Evolutionary conservation across 495 filamentous ascomycete genomes (phyloP), one percentile per base, ranked within the genome.

Genomic region (Aspergillus ellipticus): DNA sequence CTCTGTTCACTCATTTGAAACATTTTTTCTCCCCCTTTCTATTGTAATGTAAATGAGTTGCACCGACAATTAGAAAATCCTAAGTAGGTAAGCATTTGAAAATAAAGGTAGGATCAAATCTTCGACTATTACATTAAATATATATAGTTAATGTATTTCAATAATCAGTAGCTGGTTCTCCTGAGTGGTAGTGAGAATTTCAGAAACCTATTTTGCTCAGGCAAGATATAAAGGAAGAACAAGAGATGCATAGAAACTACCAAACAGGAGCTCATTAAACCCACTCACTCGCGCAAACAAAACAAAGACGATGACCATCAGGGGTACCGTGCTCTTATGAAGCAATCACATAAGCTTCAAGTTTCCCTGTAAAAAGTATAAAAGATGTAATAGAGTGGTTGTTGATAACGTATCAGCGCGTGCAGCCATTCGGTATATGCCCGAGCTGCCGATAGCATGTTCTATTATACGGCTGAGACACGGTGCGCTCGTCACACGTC

Each of bases 281-380:
- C n/a, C n/a, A n/a, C n/a, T n/a, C n/a, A n/a, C n/a, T n/a, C n/a
- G n/a, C n/a, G n/a, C n/a, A n/a, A n/a, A n/a, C n/a, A n/a, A n/a
- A n/a, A n/a, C n/a, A 21, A 11, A 39, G 28, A 35, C 41, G 54
- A 50, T 41, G 65, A 63, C 37, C 53, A 54, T 54, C 42, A 26
- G 31, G 53, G 59, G 55, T 62, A 58, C 58, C 50, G 15, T 53
- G 59, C 52, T 53, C 52, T n/a, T n/a, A 39, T 43, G 20, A n/a
- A 51, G n/a, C 20, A 24, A 42, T 33, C 54, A 58, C 21, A 53
- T 41, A 15, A 39, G 35, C 10, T n/a, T 39, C n/a, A n/a, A n/a
- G 5, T 39, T 15, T 2, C 35, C 35, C 0, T n/a, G n/a, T n/a
- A 39, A 39, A n/a, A 8, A 13, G 35, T 15, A n/a, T 8, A 39